These are phyloP conservation scores for Medicago truncatula DNA, from an alignment of 306 rosid species.

Conservation along the genomic window MtrunA17r5.0-ANR NC_053045.1:60168501-60169000, in stretches of 20 bases:
- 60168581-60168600: conserved; percentile 35
- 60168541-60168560: conserved; percentile 89
- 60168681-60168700: conserved; percentile 18
- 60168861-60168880: conserved; percentile 16
- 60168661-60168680: conserved; percentile 20
- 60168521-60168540: conserved; percentile 94
- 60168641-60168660: background rate
- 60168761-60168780: conserved; percentile 16
- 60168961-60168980: no score
- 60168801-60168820: background rate
- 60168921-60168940: no score
- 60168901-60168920: no score
- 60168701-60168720: background rate
- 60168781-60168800: background rate
- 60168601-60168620: conserved; percentile 10
- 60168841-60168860: conserved; percentile 1
- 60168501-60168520: conserved; percentile 88
- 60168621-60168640: conserved; percentile 3
- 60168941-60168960: no score
- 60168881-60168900: background rate
- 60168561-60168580: conserved; percentile 89
- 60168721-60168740: conserved; percentile 21
- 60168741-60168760: conserved; percentile 13
- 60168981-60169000: no score
- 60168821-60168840: background rate